Base-by-base conservation (phyloP, 441 rosid genomes). In the Theobroma grandiflorum region DNA sequence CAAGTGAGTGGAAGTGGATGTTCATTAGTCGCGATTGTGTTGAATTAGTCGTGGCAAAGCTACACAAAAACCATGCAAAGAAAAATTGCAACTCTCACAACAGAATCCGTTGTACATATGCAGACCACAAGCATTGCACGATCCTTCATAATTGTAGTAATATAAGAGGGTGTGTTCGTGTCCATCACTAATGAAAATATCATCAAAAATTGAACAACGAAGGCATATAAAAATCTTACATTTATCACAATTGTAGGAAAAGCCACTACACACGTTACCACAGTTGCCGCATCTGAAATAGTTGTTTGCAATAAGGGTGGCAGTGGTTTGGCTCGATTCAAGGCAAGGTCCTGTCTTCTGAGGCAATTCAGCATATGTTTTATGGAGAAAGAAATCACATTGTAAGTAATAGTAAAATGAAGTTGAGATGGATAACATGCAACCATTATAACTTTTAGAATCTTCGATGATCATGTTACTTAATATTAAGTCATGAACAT, bases 101-200 rank as follows among this genome's bases (percentile, higher is more conserved):
- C 3, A 3, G 6, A 0, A 15, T 11, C 2, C 6, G n/a, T 0
- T 0, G n/a, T n/a, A n/a, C n/a, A n/a, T 7, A 2, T 12, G 3
- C 6, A 14, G 7, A 0, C 5, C 5, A 50, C 6, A 4, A 50
- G n/a, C n/a, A n/a, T n/a, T n/a, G n/a, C n/a, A n/a, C n/a, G n/a
- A n/a, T n/a, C n/a, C n/a, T n/a, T n/a, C n/a, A n/a, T n/a, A n/a
- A n/a, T n/a, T n/a, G n/a, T n/a, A n/a, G n/a, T n/a, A n/a, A n/a
- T n/a, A n/a, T n/a, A n/a, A n/a, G n/a, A n/a, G 5, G 1, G n/a
- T 2, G 9, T 47, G 52, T 10, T 11, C 15, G 10, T 47, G 52
- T 11, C 15, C 52, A 9, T 47, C 52, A 47, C 12, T 0, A 0
- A 3, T 45, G 49, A 45, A 45, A 9, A 7, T 0, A 9, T 1